These are phyloP conservation scores for Oryza glaberrima DNA, from an alignment of 176 grass and related monocot genomes.

Conservation along the genomic window DNA sequence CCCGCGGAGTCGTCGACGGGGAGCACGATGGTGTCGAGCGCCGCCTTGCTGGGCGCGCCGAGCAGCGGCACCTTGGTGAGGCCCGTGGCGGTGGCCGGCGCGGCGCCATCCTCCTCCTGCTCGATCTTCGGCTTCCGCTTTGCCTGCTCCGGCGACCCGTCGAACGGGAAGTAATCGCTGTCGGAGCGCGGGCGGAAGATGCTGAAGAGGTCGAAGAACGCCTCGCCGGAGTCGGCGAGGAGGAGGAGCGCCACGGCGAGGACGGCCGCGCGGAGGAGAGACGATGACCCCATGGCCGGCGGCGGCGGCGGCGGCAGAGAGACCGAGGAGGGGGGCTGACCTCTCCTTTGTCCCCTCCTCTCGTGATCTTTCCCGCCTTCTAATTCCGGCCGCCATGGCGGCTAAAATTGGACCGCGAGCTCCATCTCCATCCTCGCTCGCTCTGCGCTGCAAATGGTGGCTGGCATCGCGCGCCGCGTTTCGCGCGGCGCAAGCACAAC, in stretches of 20 bases:
- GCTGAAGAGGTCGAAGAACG: conserved; percentile 49
- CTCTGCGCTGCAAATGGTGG: neutral
- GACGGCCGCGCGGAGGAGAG: conserved; percentile 20
- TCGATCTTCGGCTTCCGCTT: conserved; percentile 19
- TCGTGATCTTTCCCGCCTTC: neutral
- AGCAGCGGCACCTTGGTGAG: conserved; percentile 41
- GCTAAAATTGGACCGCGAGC: conserved; percentile 24
- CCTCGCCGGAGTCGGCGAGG: conserved; percentile 34
- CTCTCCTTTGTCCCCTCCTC: neutral
- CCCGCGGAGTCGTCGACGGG: neutral
- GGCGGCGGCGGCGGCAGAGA: neutral
- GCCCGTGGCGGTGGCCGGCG: conserved; percentile 40
- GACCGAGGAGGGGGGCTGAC: conserved; percentile 1
- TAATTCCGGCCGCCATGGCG: neutral
- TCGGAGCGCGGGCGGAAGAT: conserved; percentile 33
- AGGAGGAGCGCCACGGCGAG: conserved; percentile 40
- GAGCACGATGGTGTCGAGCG: conserved; percentile 16
- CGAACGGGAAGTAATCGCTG: conserved; percentile 43
- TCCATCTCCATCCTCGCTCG: neutral
- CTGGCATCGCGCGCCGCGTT: neutral
- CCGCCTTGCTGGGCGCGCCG: conserved; percentile 31
- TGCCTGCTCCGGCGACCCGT: neutral
- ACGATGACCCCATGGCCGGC: conserved; percentile 20
- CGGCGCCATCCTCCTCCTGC: conserved; percentile 44
- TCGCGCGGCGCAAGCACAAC: neutral